Evolutionary conservation across 192 early-diverging fungal genomes (phyloP), one percentile per base, ranked within the genome.

Genomic region (Linnemannia exigua): DNA sequence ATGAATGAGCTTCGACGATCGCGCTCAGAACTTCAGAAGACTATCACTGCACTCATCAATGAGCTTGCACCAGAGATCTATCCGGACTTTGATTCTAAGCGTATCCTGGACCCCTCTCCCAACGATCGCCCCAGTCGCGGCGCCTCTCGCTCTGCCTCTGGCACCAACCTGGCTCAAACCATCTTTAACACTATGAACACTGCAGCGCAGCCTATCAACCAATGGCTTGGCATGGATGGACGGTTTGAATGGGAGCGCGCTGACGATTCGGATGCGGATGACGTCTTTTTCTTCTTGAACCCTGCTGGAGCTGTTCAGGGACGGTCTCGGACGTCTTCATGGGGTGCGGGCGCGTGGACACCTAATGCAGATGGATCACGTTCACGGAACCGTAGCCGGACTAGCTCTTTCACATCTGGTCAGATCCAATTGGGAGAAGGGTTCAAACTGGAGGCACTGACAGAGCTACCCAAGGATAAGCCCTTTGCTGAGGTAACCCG

Each of bases 31-130:
- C 91, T 99, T 2, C 93, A 95, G 19, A 89, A 90, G 69, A 91
- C 95, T 61, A 93, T 99, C 70, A 96, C 94, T 22, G 90, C 92
- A 2, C 76, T 96, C 35, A 95, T 99, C 75, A 95, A 96, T 63
- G 96, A 97, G 72, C 91, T 97, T 33, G 97, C 95, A 19, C 95
- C 95, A 16, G 91, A 95, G 79, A 92, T 95, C 63, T 96, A 94
- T 79, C 90, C 91, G 17, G 94, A 96, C 76, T 96, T 96, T 87
- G 90, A 92, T 79, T 88, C 88, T 35, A 84, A 88, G 50, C 79
- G 88, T 0, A 89, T 89, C 28, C 44, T 88, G 33, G 75, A 89
- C 25, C 79, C 85, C n/a, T 77, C 80, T 61, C 84, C 76, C 20
- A 69, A 79, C n/a, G 84, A 86, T 41, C 73, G 79, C 1, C 84